Percentiles rank a stretch among this genome's conserved stretches.
phyloP scores from a whole-genome alignment of 2,329 filamentous ascomycete species.

The Colletotrichum gloeosporioides region DNA sequence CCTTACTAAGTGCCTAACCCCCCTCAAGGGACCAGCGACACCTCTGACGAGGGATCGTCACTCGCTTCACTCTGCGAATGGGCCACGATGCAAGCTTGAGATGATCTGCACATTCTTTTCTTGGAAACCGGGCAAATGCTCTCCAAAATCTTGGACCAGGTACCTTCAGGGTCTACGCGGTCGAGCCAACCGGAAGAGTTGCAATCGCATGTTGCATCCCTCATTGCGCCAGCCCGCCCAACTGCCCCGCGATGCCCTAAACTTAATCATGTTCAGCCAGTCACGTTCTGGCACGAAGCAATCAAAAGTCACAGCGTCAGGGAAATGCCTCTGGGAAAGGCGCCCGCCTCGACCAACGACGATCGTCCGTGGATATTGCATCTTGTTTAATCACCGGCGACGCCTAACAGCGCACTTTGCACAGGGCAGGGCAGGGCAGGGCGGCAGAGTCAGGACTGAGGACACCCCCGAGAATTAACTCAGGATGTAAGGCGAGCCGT shows the following conservation, averaged over 20 bases:
- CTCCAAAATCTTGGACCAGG: neutral
- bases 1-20: neutral
- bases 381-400: neutral
- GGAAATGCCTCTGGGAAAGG: neutral
- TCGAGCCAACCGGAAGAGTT: neutral
- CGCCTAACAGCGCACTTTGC: neutral
- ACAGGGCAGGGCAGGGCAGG: neutral
- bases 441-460: neutral
- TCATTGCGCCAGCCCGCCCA: neutral
- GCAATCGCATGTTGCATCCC: neutral
- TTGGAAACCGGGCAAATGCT: neutral
- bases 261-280: neutral
- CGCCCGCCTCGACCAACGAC: neutral
- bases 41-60: neutral
- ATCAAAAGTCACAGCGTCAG: neutral
- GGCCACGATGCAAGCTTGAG: neutral
- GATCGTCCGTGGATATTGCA: neutral
- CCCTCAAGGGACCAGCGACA: neutral
- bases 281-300: neutral
- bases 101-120: slow-evolving; percentile 8
- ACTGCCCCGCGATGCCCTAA: neutral
- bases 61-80: neutral
- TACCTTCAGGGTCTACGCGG: neutral
- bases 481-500: neutral
- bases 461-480: neutral